Base-by-base conservation (phyloP, 108 stramenopile species). In the Mayamaea pseudoterrestris region DNA sequence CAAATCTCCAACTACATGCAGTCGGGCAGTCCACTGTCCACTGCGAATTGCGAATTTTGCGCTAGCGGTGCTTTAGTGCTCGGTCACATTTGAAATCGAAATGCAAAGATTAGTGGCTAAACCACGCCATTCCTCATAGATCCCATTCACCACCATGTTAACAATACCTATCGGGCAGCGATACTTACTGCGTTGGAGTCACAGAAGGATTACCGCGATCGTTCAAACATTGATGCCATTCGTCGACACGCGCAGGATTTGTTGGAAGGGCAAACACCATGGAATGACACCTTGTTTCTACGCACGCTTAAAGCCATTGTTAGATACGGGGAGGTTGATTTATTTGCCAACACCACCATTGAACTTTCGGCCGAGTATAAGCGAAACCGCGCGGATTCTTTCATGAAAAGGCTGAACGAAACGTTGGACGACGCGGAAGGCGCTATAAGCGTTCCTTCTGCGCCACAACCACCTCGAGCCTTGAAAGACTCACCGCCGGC, bases 231-330 rank as follows among this genome's bases (percentile, higher is more conserved):
- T 23, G 63, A 65, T 34, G 30, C 56, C 0, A 57, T 65, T 30
- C 47, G 54, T 21, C 26, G 45, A 23, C 37, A 50, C 2, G 30
- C 44, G 5, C 30, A 55, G 14, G 37, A 39, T 39, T 18, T 39
- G 16, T 39, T 39, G 20, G 59, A 43, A 32, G 37, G 27, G 1
- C 37, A 47, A n/a, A 21, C 32, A 5, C 42, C 26, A 26, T 65
- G 63, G 50, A 65, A 65, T 27, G 45, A 58, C 16, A 31, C 50
- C 7, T n/a, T 65, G 0, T 65, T 65, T 41, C 41, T 65, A n/a
- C 51, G 31, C 26, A 58, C 54, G 12, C 48, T 65, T 26, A 65
- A 65, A 37, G n/a, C 50, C 2, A 16, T 57, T 18, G 27, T 44
- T 43, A 24, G 42, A 14, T 55, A 57, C 17, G 63, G 63, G 1